These are phyloP conservation scores for Hymenoscyphus infarciens DNA, from an alignment of 2,329 filamentous ascomycete genomes.

Conservation along the genomic window DNA sequence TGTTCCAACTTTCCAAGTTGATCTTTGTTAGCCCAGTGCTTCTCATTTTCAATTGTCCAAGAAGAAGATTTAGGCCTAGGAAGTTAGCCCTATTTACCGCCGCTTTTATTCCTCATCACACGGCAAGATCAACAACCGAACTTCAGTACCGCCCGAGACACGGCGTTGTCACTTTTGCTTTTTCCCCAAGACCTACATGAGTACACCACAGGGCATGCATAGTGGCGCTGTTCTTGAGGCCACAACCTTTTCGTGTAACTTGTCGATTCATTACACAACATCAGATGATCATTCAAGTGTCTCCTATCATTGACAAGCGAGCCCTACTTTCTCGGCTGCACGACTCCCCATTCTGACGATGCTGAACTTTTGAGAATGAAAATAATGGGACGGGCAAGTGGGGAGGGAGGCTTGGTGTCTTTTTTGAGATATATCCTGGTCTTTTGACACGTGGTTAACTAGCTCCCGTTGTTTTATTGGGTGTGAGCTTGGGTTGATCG, in stretches of 20 bases:
- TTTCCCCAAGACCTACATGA: not conserved
- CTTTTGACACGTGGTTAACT: not conserved
- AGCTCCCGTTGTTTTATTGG: not conserved
- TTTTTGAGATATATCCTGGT: not conserved
- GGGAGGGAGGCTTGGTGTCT: not conserved
- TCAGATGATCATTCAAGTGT: not conserved
- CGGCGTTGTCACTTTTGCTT: not conserved
- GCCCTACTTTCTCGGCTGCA: not conserved
- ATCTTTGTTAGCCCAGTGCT: too few relatives aligned
- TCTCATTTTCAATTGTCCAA: too few relatives aligned
- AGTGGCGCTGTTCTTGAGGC: not conserved
- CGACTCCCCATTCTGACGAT: not conserved
- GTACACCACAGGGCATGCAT: not conserved
- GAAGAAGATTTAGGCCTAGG: too few relatives aligned
- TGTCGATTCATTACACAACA: not conserved
- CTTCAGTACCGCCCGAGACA: not conserved
- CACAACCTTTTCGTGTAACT: not conserved
- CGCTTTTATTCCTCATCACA: too few relatives aligned
- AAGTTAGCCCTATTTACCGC: too few relatives aligned
- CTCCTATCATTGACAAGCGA: not conserved
- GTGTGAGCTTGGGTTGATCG: not conserved
- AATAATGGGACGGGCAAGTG: too few relatives aligned
- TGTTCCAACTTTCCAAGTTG: too few relatives aligned
- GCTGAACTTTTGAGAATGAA: too few relatives aligned
- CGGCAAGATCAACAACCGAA: not conserved